Evolutionary conservation across 805 yeast species (phyloP).

Genomic region (Sugiyamaella americana): DNA sequence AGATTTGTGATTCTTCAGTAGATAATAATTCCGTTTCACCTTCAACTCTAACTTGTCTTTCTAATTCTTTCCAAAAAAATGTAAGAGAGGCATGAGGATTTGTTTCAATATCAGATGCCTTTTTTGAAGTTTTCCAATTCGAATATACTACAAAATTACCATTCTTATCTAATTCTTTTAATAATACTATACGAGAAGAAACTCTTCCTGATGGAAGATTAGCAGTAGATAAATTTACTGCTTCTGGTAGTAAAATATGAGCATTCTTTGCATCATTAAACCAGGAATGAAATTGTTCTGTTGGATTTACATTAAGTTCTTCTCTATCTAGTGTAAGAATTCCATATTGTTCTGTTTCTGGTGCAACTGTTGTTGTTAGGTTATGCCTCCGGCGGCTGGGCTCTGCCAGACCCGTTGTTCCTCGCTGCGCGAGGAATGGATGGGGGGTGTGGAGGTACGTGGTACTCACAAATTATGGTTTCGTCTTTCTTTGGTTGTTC

Average conservation of each 20-base stretch:
- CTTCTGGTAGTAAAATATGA: conserved; percentile 66
- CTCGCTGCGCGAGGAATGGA: not conserved
- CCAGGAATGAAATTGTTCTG: conserved; percentile 78
- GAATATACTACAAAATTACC: conserved; percentile 81
- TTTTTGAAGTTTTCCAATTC: conserved; percentile 85
- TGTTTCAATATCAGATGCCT: conserved; percentile 59
- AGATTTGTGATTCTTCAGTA: conserved; percentile 66
- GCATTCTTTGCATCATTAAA: conserved; percentile 63
- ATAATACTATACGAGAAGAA: conserved; percentile 73
- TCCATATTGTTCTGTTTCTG: conserved; percentile 81
- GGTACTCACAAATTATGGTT: conserved; percentile 8
- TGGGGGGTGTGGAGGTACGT: not conserved
- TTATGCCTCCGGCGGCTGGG: too few relatives aligned
- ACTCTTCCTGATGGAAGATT: conserved; percentile 85
- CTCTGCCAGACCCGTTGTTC: not conserved
- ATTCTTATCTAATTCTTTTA: conserved; percentile 79
- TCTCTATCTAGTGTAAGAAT: conserved; percentile 52
- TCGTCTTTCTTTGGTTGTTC: conserved; percentile 5
- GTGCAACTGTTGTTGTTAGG: conserved; percentile 45
- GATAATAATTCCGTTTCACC: conserved; percentile 72
- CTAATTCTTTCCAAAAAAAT: conserved; percentile 87
- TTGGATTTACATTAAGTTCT: conserved; percentile 55
- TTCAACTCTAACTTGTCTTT: conserved; percentile 91
- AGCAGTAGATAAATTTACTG: conserved; percentile 84
- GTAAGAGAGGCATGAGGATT: conserved; percentile 79